Base-by-base conservation (phyloP, 2,329 filamentous ascomycete genomes). In the Verticillium isaacii region DNA sequence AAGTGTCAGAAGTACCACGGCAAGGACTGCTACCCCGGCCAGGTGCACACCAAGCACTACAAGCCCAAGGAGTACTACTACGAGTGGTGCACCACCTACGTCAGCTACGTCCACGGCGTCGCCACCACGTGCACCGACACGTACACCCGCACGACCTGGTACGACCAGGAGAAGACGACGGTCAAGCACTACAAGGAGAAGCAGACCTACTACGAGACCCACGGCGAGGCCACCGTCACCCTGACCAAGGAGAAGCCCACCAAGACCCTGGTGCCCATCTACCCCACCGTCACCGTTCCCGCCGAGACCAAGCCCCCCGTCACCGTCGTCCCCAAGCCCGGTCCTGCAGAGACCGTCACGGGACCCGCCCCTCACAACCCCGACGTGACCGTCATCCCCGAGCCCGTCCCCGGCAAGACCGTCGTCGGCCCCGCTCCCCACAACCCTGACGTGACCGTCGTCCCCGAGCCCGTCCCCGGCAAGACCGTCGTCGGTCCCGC, bases 151-250 rank as follows among this genome's bases (percentile, higher is more conserved):
- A 60, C 45, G 12, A 60, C 32, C 45, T 32, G 37, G 58, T 59
- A 59, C 58, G 58, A 59, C 32, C n/a, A 54, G 45, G 45, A 60
- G 58, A 55, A 54, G 45, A 37, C 41, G 15, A 55, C 45, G 9
- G 23, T 56, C 45, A 37, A 50, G 45, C 45, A 50, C n/a, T 50
- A 50, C 45, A 12, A 50, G 45, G n/a, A 50, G n/a, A 50, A 50
- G 55, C 45, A 50, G 45, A 50, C 45, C n/a, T 50, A 50, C 45
- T 50, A 50, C 45, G 45, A 50, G 45, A 50, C 45, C n/a, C 45
- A 50, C 8, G 45, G 45, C 45, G 45, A 12, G 17, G 45, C 45
- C 45, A 50, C 45, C 19, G 19, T 50, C 45, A 50, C 45, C 19
- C 45, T 50, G 7, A 50, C 45, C 19, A 23, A 32, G 29, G 32